A percentile compares a stretch with the other conserved stretches of the same genome.
Evolutionary conservation across 1,284 basidiomycete genomes (phyloP).

Genomic region (Moniliophthora roreri): DNA sequence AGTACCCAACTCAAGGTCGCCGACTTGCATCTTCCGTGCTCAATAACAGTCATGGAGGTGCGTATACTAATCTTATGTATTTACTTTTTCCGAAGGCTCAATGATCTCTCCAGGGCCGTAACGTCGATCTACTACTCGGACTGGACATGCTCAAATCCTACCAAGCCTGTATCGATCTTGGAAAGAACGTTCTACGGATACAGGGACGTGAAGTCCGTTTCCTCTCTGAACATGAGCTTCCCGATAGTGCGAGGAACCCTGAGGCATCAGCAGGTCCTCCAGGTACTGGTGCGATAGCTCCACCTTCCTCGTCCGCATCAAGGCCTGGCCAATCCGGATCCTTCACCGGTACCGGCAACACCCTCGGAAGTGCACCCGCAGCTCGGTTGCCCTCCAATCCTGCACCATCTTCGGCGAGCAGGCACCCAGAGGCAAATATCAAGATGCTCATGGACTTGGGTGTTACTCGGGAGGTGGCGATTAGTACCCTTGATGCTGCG

Average conservation of each 20-base stretch:
- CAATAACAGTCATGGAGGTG: slow-evolving; percentile 95
- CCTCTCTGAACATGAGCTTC: slow-evolving; percentile 92
- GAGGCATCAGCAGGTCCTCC: slow-evolving; percentile 24
- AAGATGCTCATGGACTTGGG: slow-evolving; percentile 72
- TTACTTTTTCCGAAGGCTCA: slow-evolving; percentile 2
- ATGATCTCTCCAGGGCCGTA: slow-evolving; percentile 59
- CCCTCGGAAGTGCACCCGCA: slow-evolving; percentile 42
- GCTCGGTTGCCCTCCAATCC: slow-evolving; percentile 17
- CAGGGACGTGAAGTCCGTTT: slow-evolving; percentile 86
- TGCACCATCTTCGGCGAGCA: slow-evolving; percentile 14
- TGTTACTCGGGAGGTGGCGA: slow-evolving; percentile 72
- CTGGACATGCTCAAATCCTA: slow-evolving; percentile 99
- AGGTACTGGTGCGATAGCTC: slow-evolving; percentile 9
- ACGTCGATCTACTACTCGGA: slow-evolving; percentile 93
- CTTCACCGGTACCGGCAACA: slow-evolving; percentile 67
- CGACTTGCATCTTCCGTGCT: slow-evolving; percentile 83
- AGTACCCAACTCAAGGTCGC: slow-evolving; percentile 90
- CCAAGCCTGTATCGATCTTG: slow-evolving; percentile 93
- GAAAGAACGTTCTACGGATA: slow-evolving; percentile 86
- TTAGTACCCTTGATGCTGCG: slow-evolving; percentile 74
- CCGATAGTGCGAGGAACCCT: slow-evolving; percentile 65
- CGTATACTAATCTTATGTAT: slow-evolving; percentile 15
- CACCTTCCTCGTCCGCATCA: slow-evolving; percentile 15
- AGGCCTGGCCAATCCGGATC: slow-evolving; percentile 12
- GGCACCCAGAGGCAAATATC: slow-evolving; percentile 55